phyloP scores from a whole-genome alignment of 495 filamentous ascomycete genomes.

The Hypomontagnella submonticulosa region DNA sequence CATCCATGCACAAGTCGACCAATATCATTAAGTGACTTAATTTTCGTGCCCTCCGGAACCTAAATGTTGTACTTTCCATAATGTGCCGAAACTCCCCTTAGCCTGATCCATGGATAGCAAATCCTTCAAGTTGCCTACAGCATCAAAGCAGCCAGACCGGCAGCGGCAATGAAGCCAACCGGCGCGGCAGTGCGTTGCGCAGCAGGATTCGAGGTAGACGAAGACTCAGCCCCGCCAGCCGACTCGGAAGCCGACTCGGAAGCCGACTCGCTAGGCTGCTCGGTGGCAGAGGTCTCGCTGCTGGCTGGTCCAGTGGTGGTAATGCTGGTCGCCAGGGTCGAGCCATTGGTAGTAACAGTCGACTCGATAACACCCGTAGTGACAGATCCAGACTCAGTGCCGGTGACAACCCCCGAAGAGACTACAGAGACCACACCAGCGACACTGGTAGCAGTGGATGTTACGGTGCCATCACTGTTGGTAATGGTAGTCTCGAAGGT shows the following conservation, averaged over 20 bases:
- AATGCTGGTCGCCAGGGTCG: conserved; percentile 45
- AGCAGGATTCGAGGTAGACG: conserved; percentile 42
- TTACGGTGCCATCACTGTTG: conserved; percentile 43
- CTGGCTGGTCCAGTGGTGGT: conserved; percentile 42
- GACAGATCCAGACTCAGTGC: conserved; percentile 38
- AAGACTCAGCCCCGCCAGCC: conserved; percentile 17
- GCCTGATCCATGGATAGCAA: conserved; percentile 5
- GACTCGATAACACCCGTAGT: conserved; percentile 40
- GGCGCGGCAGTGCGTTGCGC: conserved; percentile 47
- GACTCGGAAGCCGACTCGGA: conserved; percentile 14
- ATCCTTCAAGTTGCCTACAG: conserved; percentile 25
- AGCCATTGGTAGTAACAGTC: conserved; percentile 49
- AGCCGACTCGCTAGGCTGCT: conserved; percentile 16
- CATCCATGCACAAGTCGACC: conserved; percentile 39
- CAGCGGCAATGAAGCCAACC: conserved; percentile 45
- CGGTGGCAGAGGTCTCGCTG: conserved; percentile 8
- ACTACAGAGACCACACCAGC: conserved; percentile 31
- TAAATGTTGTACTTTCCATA: conserved; percentile 28
- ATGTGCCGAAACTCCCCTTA: conserved; percentile 19
- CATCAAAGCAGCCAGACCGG: conserved; percentile 45
- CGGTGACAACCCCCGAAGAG: conserved; percentile 25
- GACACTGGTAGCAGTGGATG: conserved; percentile 46
- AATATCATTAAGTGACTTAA: conserved; percentile 45
- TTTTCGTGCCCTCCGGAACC: conserved; percentile 30
- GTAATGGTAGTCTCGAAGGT: conserved; percentile 47